phyloP scores from a whole-genome alignment of 805 yeast genomes.

The Debaryomyces tyrocola region DNA sequence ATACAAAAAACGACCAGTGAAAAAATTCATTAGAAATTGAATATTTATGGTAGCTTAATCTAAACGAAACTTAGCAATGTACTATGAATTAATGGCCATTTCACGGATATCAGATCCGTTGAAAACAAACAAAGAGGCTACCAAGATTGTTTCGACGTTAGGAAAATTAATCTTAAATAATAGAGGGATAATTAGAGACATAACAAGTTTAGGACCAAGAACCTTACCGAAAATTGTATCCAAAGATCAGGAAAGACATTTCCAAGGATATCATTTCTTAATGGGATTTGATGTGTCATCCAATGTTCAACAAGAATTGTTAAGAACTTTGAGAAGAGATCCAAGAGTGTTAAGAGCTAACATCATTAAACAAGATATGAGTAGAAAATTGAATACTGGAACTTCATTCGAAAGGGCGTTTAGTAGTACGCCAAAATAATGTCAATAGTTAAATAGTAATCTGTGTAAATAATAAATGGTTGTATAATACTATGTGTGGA shows the following conservation, averaged over 20 bases:
- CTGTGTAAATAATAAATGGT: background rate
- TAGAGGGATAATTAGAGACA: conserved; percentile 90
- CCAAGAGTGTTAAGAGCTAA: conserved; percentile 87
- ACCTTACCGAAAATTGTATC: conserved; percentile 78
- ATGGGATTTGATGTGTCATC: conserved; percentile 86
- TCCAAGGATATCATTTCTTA: conserved; percentile 85
- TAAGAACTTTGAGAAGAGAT: conserved; percentile 77
- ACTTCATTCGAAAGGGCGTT: conserved; percentile 52
- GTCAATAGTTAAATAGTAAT: background rate
- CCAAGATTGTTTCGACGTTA: conserved; percentile 54
- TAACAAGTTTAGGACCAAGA: conserved; percentile 75
- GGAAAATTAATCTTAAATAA: conserved; percentile 82
- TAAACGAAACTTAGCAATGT: conserved; percentile 45
- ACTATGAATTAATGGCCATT: conserved; percentile 86
- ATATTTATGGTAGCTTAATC: too few species aligned
- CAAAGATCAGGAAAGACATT: conserved; percentile 85
- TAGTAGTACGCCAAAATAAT: conserved; percentile 9
- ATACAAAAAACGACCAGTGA: background rate
- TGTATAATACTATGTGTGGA: too few species aligned
- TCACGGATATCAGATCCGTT: conserved; percentile 72
- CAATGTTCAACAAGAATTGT: conserved; percentile 81
- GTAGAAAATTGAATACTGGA: conserved; percentile 53
- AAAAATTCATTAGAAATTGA: background rate
- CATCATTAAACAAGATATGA: conserved; percentile 62
- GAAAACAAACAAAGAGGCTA: conserved; percentile 40